Evolutionary conservation across 2,329 filamentous ascomycete genomes (phyloP), one percentile per base, ranked within the genome.

Genomic region (Lomentospora prolificans): DNA sequence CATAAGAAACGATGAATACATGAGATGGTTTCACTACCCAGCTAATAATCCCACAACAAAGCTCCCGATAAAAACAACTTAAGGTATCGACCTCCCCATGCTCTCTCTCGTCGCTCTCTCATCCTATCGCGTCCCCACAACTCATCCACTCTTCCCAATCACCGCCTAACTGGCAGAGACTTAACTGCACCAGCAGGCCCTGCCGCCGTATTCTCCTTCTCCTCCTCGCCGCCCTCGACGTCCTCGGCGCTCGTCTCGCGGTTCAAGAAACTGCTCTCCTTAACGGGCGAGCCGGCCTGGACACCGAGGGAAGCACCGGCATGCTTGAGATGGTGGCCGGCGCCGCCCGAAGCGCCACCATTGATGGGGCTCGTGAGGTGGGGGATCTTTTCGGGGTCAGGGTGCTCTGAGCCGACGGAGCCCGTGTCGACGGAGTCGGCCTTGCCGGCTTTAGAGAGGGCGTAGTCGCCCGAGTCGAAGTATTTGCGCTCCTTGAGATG

Each of bases 401-500:
- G 94, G 72, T 99, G 94, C 74, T 96, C 87, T 66, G 89, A 91
- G 66, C 94, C 94, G 66, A 99, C 89, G 66, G 87, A 87, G 67
- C 92, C 95, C 58, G 95, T 89, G 67, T 95, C 92, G 66, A 94
- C 87, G 68, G 94, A 88, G 67, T 91, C 89, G 70, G 90, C 90
- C 76, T 97, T 97, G 73, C 94, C 94, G 58, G 94, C 94, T 78
- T 96, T 96, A 72, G 88, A 92, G 75, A 96, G 88, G 67, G 91
- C 91, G 67, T 96, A 96, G 76, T 96, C 90, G 67, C 90, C 91
- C 58, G 88, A 94, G 77, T 96, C 90, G 73, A 96, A 96, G 77
- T 96, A 96, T 77, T 95, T 99, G 77, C 94, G 91, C 72, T 97
- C 94, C 81, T 96, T 96, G 69, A 97, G 83, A 70, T 97, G 95